A percentile compares a stretch with the other conserved stretches of the same genome.
Conservation (phyloP, 257 asterid species). For the Fraxinus excelsior region DNA sequence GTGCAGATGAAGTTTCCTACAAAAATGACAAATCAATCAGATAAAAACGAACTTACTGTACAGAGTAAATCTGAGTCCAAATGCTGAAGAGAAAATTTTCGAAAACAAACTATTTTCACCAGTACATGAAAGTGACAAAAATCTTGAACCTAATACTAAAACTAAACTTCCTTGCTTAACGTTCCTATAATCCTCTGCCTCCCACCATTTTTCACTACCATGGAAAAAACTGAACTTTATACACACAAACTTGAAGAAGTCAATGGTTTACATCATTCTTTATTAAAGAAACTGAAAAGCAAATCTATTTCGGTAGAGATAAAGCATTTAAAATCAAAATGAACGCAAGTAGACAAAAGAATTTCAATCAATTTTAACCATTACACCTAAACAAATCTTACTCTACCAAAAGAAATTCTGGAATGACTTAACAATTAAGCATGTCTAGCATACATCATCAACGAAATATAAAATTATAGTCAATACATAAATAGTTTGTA, state of each 20-base stretch:
- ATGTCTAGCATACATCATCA: background rate
- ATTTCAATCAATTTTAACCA: background rate
- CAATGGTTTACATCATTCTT: background rate
- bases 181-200: background rate
- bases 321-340: background rate
- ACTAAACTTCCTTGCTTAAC: background rate
- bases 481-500: background rate
- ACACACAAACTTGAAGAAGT: background rate
- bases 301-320: background rate
- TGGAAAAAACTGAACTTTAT: background rate
- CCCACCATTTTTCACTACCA: background rate
- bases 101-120: background rate
- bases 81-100: background rate
- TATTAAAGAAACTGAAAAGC: background rate
- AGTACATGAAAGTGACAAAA: background rate
- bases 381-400: background rate
- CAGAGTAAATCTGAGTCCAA: background rate
- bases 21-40: background rate
- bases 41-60: background rate
- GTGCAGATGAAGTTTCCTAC: slow-evolving; percentile 24
- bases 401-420: background rate
- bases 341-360: background rate
- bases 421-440: background rate
- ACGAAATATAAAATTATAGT: background rate
- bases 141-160: background rate